phyloP scores from a whole-genome alignment of 2,329 filamentous ascomycete species.

The Arthrinium phaeospermum region DNA sequence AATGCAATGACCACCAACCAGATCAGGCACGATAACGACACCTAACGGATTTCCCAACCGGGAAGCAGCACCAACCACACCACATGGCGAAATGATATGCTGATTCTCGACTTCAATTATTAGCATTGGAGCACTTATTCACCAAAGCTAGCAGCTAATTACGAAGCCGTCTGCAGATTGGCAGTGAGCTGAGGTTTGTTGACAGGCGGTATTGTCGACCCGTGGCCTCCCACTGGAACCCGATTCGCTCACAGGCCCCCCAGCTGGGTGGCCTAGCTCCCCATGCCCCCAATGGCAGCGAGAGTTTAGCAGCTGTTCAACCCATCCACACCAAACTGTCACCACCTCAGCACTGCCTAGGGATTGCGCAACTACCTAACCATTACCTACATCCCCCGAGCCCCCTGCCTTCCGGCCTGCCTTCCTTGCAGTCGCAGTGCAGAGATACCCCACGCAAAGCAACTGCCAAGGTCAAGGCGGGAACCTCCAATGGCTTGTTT shows the following conservation, averaged over 20 bases:
- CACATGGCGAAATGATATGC: conserved; percentile 17
- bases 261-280: background rate
- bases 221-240: background rate
- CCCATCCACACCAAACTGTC: background rate
- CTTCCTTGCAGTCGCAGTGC: background rate
- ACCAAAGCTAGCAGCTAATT: background rate
- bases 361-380: background rate
- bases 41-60: background rate
- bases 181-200: background rate
- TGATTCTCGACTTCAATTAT: background rate
- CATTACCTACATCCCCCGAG: background rate
- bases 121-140: background rate
- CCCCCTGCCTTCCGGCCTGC: background rate
- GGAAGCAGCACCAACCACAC: background rate
- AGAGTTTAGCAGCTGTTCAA: conserved; percentile 13
- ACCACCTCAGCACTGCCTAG: background rate
- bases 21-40: background rate
- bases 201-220: background rate
- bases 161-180: conserved; percentile 8
- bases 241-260: conserved; percentile 5
- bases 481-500: conserved; percentile 2
- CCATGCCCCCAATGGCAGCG: background rate
- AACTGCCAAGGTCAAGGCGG: conserved; percentile 7
- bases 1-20: conserved; percentile 9
- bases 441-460: conserved; percentile 4